Conservation (phyloP, 2,329 filamentous ascomycete species). For the Cryoendolithus antarcticus region DNA sequence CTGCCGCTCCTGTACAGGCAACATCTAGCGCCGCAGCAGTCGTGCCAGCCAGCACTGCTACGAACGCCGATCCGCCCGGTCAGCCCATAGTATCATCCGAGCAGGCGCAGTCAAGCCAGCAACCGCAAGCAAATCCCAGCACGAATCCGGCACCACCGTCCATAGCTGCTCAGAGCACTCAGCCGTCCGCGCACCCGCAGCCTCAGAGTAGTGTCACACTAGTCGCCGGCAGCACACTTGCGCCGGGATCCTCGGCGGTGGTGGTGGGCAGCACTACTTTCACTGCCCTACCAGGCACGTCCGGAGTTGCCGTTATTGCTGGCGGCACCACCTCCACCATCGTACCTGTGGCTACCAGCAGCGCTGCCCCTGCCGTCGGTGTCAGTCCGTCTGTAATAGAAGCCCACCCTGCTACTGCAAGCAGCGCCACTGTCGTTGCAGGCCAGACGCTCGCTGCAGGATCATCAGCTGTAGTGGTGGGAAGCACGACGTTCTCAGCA, state of each 20-base stretch:
- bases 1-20: slow-evolving; percentile 15
- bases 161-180: slow-evolving; percentile 24
- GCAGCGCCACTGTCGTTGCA: background rate
- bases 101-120: slow-evolving; percentile 9
- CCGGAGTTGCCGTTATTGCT: slow-evolving; percentile 10
- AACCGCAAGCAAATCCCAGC: slow-evolving; percentile 19
- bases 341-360: too few species aligned
- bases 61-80: slow-evolving; percentile 3
- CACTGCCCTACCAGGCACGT: slow-evolving; percentile 14
- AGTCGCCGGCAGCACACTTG: slow-evolving; percentile 24
- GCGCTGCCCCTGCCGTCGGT: too few species aligned
- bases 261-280: slow-evolving; percentile 23
- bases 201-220: slow-evolving; percentile 17
- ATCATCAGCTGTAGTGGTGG: background rate
- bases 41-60: slow-evolving; percentile 10
- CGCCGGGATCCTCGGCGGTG: slow-evolving; percentile 25
- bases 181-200: slow-evolving; percentile 15
- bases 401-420: too few species aligned
- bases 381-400: too few species aligned
- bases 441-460: slow-evolving; percentile 2
- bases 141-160: slow-evolving; percentile 13
- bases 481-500: slow-evolving; percentile 4
- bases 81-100: too few species aligned
- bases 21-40: slow-evolving; percentile 8
- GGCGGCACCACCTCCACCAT: too few species aligned